Percentiles rank a stretch among this genome's conserved stretches.
Evolutionary conservation across 2,329 filamentous ascomycete species (phyloP).

Genomic region (Penicillium decumbens): DNA sequence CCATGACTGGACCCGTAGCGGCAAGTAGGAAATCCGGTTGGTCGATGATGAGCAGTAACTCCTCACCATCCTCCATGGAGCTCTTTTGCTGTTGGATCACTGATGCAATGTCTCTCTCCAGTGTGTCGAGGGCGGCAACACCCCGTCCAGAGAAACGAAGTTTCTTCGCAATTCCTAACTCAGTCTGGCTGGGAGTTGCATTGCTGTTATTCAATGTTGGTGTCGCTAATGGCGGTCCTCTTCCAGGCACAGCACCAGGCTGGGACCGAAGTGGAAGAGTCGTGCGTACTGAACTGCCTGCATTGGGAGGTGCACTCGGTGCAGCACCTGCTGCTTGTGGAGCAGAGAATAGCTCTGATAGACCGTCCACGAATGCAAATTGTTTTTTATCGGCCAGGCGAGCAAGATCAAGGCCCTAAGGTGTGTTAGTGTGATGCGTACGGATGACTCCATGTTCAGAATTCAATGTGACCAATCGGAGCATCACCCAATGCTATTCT

Average conservation of each 20-base stretch:
- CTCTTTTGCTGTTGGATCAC: slow-evolving; percentile 31
- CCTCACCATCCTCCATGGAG: slow-evolving; percentile 23
- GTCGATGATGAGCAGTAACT: slow-evolving; percentile 60
- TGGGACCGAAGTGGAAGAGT: slow-evolving; percentile 27
- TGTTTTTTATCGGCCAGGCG: slow-evolving; percentile 53
- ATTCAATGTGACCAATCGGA: neutral
- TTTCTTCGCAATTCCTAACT: slow-evolving; percentile 23
- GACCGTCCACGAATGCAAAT: slow-evolving; percentile 71
- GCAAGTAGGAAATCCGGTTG: slow-evolving; percentile 63
- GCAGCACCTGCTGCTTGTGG: slow-evolving; percentile 14
- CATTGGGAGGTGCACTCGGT: slow-evolving; percentile 12
- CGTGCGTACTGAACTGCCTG: slow-evolving; percentile 20
- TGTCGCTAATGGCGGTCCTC: slow-evolving; percentile 10
- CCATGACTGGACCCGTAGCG: slow-evolving; percentile 48
- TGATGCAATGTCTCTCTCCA: slow-evolving; percentile 35
- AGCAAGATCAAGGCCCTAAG: slow-evolving; percentile 66
- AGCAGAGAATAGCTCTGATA: slow-evolving; percentile 54
- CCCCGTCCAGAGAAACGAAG: slow-evolving; percentile 31
- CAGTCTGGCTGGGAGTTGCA: slow-evolving; percentile 15
- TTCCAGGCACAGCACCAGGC: slow-evolving; percentile 22
- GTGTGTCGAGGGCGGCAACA: slow-evolving; percentile 26
- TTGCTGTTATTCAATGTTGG: slow-evolving; percentile 4
- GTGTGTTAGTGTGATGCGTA: slow-evolving; percentile 1
- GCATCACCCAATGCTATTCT: neutral
- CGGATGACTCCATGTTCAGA: neutral